Percentiles rank a stretch among this genome's conserved stretches.
phyloP scores from a whole-genome alignment of 768 basidiomycete species.

The Gyrodon lividus region DNA sequence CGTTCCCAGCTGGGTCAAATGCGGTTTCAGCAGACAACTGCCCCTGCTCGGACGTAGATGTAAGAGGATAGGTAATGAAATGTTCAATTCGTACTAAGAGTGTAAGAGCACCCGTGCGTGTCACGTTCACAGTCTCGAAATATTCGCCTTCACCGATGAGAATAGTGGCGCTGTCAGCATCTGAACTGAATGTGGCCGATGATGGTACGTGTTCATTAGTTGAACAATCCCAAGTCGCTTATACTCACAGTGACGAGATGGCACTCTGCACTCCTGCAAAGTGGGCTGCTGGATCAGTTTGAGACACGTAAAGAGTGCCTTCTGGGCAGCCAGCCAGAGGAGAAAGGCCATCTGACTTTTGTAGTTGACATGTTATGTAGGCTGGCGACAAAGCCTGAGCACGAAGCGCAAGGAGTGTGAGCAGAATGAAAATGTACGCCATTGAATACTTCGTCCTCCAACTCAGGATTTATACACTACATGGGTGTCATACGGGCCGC shows the following conservation, averaged over 20 bases:
- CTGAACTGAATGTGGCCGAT: constrained; percentile 32
- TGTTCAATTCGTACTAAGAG: constrained; percentile 21
- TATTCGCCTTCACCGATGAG: constrained; percentile 33
- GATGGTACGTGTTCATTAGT: too few species aligned
- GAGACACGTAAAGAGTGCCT: constrained; percentile 36
- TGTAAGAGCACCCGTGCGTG: constrained; percentile 30
- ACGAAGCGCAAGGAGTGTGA: background rate
- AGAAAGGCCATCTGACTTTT: constrained; percentile 40
- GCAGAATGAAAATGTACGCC: constrained; percentile 6
- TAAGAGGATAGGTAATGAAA: background rate
- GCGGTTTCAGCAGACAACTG: constrained; percentile 39
- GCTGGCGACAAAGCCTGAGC: constrained; percentile 40
- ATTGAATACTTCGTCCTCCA: background rate
- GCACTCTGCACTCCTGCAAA: constrained; percentile 27
- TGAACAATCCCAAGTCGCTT: background rate
- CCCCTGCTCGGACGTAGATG: constrained; percentile 30
- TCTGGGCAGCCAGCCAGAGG: constrained; percentile 49
- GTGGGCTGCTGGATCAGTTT: constrained; percentile 26
- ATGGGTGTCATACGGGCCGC: constrained; percentile 1
- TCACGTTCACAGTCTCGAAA: constrained; percentile 33
- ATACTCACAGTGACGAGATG: constrained; percentile 39
- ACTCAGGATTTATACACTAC: background rate
- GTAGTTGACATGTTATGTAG: constrained; percentile 47
- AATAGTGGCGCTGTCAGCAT: constrained; percentile 28
- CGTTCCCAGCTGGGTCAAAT: constrained; percentile 40